Evolutionary conservation across 495 filamentous ascomycete genomes (phyloP).

Genomic region (Cudoniella acicularis): DNA sequence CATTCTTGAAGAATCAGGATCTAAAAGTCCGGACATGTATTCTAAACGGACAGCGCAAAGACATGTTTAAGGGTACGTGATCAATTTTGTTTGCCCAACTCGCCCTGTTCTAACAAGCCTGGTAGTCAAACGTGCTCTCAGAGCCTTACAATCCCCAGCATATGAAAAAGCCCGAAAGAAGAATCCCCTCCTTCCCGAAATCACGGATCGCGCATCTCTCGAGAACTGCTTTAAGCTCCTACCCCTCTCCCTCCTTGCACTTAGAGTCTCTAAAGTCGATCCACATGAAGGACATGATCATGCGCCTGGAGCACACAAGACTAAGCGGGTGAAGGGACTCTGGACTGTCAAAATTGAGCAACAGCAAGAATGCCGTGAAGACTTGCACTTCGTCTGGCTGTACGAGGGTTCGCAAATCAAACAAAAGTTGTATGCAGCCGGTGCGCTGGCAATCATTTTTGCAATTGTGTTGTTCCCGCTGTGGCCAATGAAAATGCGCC

Average conservation of each 20-base stretch:
- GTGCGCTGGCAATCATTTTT: conserved; percentile 77
- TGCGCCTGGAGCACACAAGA: conserved; percentile 58
- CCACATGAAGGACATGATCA: conserved; percentile 71
- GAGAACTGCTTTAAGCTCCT: conserved; percentile 95
- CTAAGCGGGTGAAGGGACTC: conserved; percentile 88
- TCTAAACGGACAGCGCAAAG: conserved; percentile 92
- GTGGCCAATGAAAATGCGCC: conserved; percentile 86
- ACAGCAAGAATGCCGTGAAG: conserved; percentile 86
- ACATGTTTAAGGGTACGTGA: conserved; percentile 86
- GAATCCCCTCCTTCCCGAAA: conserved; percentile 82
- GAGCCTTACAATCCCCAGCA: conserved; percentile 82
- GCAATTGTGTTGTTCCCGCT: conserved; percentile 91
- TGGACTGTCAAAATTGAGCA: conserved; percentile 97
- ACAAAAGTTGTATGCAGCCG: conserved; percentile 83
- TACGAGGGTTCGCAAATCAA: conserved; percentile 94
- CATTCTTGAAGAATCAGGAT: conserved; percentile 79
- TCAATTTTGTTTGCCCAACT: not conserved
- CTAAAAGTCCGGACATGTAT: conserved; percentile 91
- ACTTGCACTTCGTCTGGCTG: conserved; percentile 94
- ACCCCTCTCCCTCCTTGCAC: conserved; percentile 88
- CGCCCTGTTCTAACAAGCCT: conserved; percentile 2
- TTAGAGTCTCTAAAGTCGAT: conserved; percentile 86
- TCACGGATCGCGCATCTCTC: conserved; percentile 79
- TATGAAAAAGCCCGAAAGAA: conserved; percentile 86
- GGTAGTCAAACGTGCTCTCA: conserved; percentile 92